Percentiles rank a stretch among this genome's conserved stretches.
phyloP scores from a whole-genome alignment of 2,329 filamentous ascomycete genomes.

The Piedraia hortae region DNA sequence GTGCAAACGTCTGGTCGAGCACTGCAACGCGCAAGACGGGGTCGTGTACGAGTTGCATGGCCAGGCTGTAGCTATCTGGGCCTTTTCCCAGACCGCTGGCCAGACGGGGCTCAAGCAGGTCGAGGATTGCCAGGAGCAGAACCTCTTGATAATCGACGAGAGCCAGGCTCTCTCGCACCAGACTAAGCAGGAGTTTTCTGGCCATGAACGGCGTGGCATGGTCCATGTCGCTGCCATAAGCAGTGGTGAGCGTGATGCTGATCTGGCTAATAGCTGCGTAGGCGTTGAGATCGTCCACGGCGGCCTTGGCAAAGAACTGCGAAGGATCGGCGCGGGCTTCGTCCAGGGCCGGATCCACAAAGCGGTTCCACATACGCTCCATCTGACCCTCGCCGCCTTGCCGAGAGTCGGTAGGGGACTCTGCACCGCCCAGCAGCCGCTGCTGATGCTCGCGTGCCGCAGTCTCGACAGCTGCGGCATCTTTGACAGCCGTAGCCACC shows the following conservation, averaged over 20 bases:
- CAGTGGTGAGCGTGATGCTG: conserved; percentile 17
- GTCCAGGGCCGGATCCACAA: conserved; percentile 5
- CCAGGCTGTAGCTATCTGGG: conserved; percentile 7
- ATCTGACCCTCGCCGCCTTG: conserved; percentile 4
- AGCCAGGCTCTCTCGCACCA: conserved; percentile 38
- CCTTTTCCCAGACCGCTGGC: conserved; percentile 1
- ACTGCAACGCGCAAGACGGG: conserved; percentile 26
- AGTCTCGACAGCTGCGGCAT: conserved; percentile 10
- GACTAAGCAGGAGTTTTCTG: conserved; percentile 37
- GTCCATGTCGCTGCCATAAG: conserved; percentile 23
- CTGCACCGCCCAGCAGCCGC: too few relatives aligned
- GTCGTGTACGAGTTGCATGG: conserved; percentile 29
- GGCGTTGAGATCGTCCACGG: conserved; percentile 19
- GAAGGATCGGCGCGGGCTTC: conserved; percentile 21
- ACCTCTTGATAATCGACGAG: conserved; percentile 47
- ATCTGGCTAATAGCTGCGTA: conserved; percentile 22
- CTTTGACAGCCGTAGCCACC: conserved; percentile 40
- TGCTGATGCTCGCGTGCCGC: background rate
- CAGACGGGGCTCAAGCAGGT: conserved; percentile 27
- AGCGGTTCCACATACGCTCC: conserved; percentile 7
- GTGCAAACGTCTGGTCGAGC: conserved; percentile 40
- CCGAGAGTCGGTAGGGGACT: too few relatives aligned
- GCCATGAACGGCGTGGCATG: conserved; percentile 32
- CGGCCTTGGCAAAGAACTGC: conserved; percentile 19
- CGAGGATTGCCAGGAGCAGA: conserved; percentile 36